These are phyloP conservation scores for Termitomyces sp. DNA, from an alignment of 768 basidiomycete genomes.

Conservation along the genomic window DNA sequence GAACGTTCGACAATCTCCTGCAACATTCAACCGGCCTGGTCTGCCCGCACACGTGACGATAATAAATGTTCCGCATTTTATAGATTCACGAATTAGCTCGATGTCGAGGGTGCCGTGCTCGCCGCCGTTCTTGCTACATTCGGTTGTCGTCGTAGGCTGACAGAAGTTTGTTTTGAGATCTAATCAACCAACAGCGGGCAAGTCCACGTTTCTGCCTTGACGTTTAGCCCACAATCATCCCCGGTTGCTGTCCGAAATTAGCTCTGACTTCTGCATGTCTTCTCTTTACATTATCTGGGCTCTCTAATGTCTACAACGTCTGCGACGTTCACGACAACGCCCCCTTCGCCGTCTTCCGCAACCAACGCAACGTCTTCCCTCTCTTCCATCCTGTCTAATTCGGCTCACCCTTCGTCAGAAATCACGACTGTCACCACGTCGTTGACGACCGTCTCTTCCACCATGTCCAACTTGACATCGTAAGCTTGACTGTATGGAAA, in stretches of 20 bases:
- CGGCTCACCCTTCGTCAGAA: constrained; percentile 10
- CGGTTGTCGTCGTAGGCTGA: neutral
- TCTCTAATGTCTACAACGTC: constrained; percentile 12
- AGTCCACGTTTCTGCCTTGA: constrained; percentile 11
- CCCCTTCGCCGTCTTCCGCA: constrained; percentile 10
- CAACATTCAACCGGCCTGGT: neutral
- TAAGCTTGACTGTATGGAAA: neutral
- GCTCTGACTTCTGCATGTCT: constrained; percentile 11
- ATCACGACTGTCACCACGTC: constrained; percentile 5
- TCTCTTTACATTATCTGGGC: constrained; percentile 9
- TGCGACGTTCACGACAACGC: constrained; percentile 5
- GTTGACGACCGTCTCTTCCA: neutral
- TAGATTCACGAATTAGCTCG: neutral
- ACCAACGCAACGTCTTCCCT: constrained; percentile 14
- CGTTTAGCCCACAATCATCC: neutral
- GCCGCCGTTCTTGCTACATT: neutral
- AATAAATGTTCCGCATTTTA: neutral
- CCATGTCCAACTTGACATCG: constrained; percentile 11
- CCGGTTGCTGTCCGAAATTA: constrained; percentile 1
- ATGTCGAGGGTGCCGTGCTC: neutral
- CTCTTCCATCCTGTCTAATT: constrained; percentile 14
- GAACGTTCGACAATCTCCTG: neutral
- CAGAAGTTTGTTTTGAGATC: neutral
- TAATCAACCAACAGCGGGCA: constrained; percentile 3
- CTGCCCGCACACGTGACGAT: neutral